Percentiles rank a stretch among this genome's conserved stretches.
Evolutionary conservation across 345 rosid genomes (phyloP).

Genomic region (Nasturtium officinale): DNA sequence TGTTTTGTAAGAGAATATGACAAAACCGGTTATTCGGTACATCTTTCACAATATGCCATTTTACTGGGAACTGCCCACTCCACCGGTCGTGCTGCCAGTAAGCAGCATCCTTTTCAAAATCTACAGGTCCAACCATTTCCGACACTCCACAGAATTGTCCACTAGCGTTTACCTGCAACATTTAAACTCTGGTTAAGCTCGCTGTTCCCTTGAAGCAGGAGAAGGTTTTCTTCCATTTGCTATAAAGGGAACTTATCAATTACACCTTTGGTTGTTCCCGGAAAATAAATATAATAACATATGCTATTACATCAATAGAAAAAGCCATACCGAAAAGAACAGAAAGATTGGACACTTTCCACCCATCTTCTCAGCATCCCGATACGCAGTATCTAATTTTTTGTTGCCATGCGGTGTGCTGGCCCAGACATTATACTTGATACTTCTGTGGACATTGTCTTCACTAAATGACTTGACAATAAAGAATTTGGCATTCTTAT

Average conservation of each 20-base stretch:
- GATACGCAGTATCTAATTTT: conserved; percentile 68
- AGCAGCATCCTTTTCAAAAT: conserved; percentile 70
- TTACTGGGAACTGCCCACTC: conserved; percentile 82
- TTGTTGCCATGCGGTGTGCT: conserved; percentile 81
- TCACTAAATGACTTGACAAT: conserved; percentile 80
- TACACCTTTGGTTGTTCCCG: neutral
- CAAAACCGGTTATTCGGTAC: conserved; percentile 69
- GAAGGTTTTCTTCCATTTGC: neutral
- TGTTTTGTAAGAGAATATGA: conserved; percentile 65
- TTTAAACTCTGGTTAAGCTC: conserved; percentile 1
- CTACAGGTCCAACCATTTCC: conserved; percentile 72
- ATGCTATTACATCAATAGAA: neutral
- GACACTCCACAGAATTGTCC: conserved; percentile 82
- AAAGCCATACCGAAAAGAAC: conserved; percentile 60
- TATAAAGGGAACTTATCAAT: neutral
- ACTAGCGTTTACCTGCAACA: conserved; percentile 71
- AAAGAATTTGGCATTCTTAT: conserved; percentile 65
- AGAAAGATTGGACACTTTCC: conserved; percentile 61
- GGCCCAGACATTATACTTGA: conserved; percentile 73
- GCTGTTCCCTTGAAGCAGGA: conserved; percentile 10
- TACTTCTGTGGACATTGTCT: conserved; percentile 78
- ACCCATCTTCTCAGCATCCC: conserved; percentile 56
- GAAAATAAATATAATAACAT: neutral
- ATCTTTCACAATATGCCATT: conserved; percentile 75
- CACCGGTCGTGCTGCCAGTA: conserved; percentile 81